Base-by-base conservation (phyloP, 345 rosid species). In the Conringia planisiliqua region DNA sequence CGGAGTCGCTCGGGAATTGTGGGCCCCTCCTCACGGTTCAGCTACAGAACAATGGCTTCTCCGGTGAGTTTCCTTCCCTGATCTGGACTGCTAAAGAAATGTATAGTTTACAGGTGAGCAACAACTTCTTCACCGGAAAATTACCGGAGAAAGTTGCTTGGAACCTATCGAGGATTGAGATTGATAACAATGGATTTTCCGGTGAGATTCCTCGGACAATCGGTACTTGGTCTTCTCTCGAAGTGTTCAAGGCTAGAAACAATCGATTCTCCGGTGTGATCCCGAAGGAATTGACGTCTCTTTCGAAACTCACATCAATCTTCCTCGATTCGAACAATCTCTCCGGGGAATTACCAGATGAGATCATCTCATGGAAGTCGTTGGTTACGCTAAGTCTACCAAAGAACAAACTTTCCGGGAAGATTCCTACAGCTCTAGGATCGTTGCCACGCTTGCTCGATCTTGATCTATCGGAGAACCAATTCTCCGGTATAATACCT, bases 381-480 rank as follows among this genome's bases (percentile, higher is more conserved):
- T 66, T 95, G 38, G 63, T 7, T 13, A 70, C 80, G 58, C 59
- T 95, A 63, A 75, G 83, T 73, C 77, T 92, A 66, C 85, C 98
- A 12, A 66, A 76, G 65, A 94, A 94, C 78, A 75, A 58, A 18
- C 83, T 94, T 55, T 85, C 92, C 36, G 98, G 97, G 32, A 26
- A 68, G 39, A 91, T 94, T 69, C 97, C 96, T 22, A 77, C 44
- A 4, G 90, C 75, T 4, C 12, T 91, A 13, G 97, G 91, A 10
- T 84, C 80, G 10, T 81, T 93, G 64, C 91, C 91, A 2, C 71
- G 59, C 26, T 73, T 89, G 63, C 35, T 73, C 7, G 47, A 77
- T 66, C 80, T 93, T 46, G 97, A 93, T 70, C 72, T 94, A 61
- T 91, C 98, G 4, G 81, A 76, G 8, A 94, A 94, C 71, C 82